Conservation (phyloP, 768 basidiomycete species). For the Epithele typhae region DNA sequence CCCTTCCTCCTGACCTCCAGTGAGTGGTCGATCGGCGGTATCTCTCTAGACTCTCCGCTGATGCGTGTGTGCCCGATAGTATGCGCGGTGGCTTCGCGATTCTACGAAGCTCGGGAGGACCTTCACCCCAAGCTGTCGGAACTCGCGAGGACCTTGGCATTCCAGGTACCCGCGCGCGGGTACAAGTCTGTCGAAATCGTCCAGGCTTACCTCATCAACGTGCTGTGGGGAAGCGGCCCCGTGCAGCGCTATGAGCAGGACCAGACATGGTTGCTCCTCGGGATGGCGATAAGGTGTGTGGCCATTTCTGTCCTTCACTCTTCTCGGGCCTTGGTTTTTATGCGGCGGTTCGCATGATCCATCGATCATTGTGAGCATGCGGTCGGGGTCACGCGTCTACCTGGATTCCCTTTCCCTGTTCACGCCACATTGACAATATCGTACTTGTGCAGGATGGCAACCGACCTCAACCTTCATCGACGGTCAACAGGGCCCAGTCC, state of each 20-base stretch:
- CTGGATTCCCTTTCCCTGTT: constrained; percentile 5
- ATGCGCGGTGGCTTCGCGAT: constrained; percentile 91
- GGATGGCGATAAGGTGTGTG: constrained; percentile 75
- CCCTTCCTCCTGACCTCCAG: constrained; percentile 94
- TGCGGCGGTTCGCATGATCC: neutral
- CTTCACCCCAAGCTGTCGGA: constrained; percentile 77
- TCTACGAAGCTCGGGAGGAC: constrained; percentile 78
- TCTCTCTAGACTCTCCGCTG: neutral
- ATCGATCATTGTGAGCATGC: neutral
- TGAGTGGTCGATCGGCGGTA: constrained; percentile 30
- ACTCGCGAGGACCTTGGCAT: constrained; percentile 83
- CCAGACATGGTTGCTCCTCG: constrained; percentile 85
- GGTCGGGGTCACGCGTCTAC: constrained; percentile 1
- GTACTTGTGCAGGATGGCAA: constrained; percentile 68
- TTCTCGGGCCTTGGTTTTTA: too few relatives aligned
- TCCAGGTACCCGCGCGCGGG: constrained; percentile 77
- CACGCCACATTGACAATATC: constrained; percentile 11
- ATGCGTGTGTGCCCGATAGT: constrained; percentile 44
- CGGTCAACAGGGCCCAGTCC: constrained; percentile 60
- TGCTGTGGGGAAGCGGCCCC: constrained; percentile 89
- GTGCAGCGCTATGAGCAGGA: constrained; percentile 97
- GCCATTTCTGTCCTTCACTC: neutral
- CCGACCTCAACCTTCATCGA: constrained; percentile 92
- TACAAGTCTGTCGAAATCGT: constrained; percentile 95
- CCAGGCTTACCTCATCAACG: constrained; percentile 88